Percentiles rank a stretch among this genome's conserved stretches.
phyloP scores from a whole-genome alignment of 495 filamentous ascomycete species.

The Massariosphaeria phaeospora region DNA sequence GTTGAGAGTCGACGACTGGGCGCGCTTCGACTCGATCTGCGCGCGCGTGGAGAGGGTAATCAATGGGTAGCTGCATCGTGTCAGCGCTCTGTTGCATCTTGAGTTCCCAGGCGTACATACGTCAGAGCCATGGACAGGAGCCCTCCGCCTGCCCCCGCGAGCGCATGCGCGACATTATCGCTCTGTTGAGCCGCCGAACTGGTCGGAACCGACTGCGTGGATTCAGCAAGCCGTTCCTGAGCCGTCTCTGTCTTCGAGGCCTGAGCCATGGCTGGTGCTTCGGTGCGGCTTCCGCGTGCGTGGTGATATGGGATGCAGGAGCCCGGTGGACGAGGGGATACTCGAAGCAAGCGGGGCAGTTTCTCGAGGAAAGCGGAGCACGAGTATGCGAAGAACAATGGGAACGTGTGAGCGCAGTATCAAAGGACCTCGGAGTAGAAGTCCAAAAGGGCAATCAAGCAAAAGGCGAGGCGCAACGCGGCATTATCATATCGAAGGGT shows the following conservation, averaged over 20 bases:
- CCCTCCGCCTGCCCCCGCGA: conserved; percentile 82
- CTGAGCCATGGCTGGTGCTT: conserved; percentile 19
- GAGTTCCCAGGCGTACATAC: conserved; percentile 50
- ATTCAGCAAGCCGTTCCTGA: conserved; percentile 30
- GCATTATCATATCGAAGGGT: conserved; percentile 21
- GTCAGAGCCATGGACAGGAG: conserved; percentile 93
- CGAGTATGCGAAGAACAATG: no score
- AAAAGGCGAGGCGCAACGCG: conserved; percentile 2
- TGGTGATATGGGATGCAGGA: no score
- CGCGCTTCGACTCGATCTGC: conserved; percentile 93
- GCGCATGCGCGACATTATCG: conserved; percentile 86
- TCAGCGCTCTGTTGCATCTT: no score
- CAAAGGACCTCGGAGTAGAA: no score
- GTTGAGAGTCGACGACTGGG: conserved; percentile 71
- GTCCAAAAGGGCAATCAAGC: not conserved
- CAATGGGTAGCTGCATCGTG: conserved; percentile 71
- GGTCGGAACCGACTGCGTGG: conserved; percentile 41
- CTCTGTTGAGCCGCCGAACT: conserved; percentile 62
- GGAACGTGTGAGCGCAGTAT: no score
- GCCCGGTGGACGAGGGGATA: conserved; percentile 16
- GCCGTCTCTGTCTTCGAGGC: conserved; percentile 15
- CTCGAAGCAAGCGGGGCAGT: conserved; percentile 7
- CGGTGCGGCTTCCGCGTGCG: conserved; percentile 8
- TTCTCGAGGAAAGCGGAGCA: no score
- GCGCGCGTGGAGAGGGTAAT: conserved; percentile 97